phyloP scores from a whole-genome alignment of 805 yeast species.

The Saccharomycopsis babjevae region DNA sequence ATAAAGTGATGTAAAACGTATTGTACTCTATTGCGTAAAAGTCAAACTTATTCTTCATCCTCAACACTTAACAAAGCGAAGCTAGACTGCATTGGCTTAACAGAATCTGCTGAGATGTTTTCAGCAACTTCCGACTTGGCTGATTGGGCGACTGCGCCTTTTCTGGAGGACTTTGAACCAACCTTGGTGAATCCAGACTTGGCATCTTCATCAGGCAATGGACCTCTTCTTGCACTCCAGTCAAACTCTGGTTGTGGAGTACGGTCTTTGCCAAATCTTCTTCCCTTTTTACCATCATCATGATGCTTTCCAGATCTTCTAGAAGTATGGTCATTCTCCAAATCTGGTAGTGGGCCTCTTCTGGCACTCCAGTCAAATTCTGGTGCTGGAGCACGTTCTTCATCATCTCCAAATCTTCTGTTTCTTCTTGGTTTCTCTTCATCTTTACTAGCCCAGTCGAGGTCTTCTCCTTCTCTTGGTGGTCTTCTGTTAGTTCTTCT shows the following conservation, averaged over 20 bases:
- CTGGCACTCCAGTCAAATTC: conserved; percentile 41
- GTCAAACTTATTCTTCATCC: conserved; percentile 32
- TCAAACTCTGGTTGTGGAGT: conserved; percentile 36
- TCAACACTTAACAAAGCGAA: conserved; percentile 42
- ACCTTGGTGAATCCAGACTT: conserved; percentile 21
- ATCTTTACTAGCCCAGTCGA: conserved; percentile 50
- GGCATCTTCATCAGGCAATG: conserved; percentile 15
- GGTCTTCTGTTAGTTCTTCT: conserved; percentile 23
- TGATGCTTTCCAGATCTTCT: conserved; percentile 23
- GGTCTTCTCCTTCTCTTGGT: conserved; percentile 43
- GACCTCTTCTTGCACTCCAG: conserved; percentile 33
- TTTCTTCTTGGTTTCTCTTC: conserved; percentile 23
- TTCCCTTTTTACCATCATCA: conserved; percentile 21
- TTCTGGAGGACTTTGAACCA: conserved; percentile 10
- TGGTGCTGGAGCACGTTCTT: conserved; percentile 32
- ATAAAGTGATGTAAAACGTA: neutral
- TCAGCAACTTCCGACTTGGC: conserved; percentile 16
- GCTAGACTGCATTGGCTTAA: conserved; percentile 29
- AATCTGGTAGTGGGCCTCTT: conserved; percentile 30
- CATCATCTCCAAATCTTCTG: conserved; percentile 22
- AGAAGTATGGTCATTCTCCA: conserved; percentile 29
- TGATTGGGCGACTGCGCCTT: conserved; percentile 10
- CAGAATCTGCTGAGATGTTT: conserved; percentile 19
- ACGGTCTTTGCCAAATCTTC: conserved; percentile 27
- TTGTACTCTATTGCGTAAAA: neutral